Base-by-base conservation (phyloP, 768 basidiomycete genomes). In the Tricholoma saponaceum region DNA sequence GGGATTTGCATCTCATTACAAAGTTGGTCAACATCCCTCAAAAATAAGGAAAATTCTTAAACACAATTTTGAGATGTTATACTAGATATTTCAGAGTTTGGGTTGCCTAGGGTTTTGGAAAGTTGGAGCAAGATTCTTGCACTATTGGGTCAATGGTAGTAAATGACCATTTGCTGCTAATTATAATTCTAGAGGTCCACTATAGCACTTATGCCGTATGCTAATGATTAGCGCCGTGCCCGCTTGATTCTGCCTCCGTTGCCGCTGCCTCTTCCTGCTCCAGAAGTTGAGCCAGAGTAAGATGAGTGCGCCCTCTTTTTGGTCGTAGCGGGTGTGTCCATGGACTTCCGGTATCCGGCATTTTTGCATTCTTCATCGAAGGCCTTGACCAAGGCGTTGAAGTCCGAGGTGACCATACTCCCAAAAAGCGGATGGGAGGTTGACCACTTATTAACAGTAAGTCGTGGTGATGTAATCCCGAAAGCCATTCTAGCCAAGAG, bases 401-500 rank as follows among this genome's bases (percentile, higher is more conserved):
- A 81, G 57, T 78, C 72, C 20, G 67, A 65, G 9, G 72, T 65
- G 13, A 66, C 71, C 74, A 79, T 78, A 55, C 70, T 74, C 0
- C 77, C 78, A 50, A 80, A 79, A 12, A 77, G 64, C n/a, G 74
- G 71, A 56, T 79, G 74, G 33, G 59, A 60, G 5, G 69, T 71
- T 2, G 75, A 72, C 67, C 77, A 74, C 58, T 77, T 79, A 59
- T 72, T 64, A 2, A 63, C 64, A 1, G 78, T 76, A 20, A 81
- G 67, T 1, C 80, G 71, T 18, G 76, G 60, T n/a, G 60, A 78
- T 1, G 74, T 73, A 47, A 82, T 74, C 7, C 80, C 80, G 55
- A 81, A 82, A 4, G 79, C 80, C 79, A 62, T 62, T 26, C 60
- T 74, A 1, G 80, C 78, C n/a, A 82, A 69, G 30, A 80, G 67